A percentile compares a stretch with the other conserved stretches of the same genome.
Conservation (phyloP, 306 rosid genomes). For the Corylus avellana region DNA sequence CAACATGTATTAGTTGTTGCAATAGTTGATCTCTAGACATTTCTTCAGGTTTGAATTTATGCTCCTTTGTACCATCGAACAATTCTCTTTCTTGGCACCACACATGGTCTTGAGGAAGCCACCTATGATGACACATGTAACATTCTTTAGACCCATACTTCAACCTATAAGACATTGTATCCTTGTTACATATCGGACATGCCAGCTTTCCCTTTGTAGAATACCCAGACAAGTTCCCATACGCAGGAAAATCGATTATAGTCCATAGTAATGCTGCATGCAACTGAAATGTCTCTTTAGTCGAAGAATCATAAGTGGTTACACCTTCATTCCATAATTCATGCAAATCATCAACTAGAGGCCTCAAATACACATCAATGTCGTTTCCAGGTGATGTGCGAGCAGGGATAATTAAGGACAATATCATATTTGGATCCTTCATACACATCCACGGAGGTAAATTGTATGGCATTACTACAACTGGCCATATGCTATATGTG, state of each 20-base stretch:
- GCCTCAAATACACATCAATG: too few relatives aligned
- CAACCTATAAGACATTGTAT: background rate
- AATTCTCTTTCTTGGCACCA: background rate
- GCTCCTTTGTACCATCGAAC: too few relatives aligned
- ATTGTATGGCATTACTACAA: too few relatives aligned
- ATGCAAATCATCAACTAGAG: too few relatives aligned
- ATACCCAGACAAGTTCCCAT: background rate
- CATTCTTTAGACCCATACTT: background rate
- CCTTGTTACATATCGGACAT: background rate
- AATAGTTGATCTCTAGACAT: too few relatives aligned
- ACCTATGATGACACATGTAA: background rate
- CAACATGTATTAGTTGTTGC: too few relatives aligned
- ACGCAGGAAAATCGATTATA: slow-evolving; percentile 15
- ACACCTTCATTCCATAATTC: background rate
- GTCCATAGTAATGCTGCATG: background rate
- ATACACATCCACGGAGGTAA: too few relatives aligned
- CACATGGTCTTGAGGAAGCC: background rate
- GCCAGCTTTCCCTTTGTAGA: background rate
- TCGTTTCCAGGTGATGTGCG: too few relatives aligned
- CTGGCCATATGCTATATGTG: too few relatives aligned
- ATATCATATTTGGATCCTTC: too few relatives aligned
- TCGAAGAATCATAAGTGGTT: background rate
- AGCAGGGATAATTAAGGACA: too few relatives aligned
- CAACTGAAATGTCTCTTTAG: background rate
- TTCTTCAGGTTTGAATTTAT: too few relatives aligned